Evolutionary conservation across 177 flowering plant species (phyloP).

Genomic region (Vitis hybrid): DNA sequence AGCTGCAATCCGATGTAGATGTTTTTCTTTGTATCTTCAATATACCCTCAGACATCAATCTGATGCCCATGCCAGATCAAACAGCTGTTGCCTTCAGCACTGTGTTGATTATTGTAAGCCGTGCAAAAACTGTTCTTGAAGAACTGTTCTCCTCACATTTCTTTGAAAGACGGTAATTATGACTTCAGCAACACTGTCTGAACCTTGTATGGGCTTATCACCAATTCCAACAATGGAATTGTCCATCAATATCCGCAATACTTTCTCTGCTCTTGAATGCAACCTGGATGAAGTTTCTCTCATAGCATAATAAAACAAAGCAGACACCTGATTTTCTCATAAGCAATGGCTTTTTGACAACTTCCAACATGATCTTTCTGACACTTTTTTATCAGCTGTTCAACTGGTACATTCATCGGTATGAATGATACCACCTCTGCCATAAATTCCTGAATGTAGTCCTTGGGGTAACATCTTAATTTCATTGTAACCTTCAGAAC

Average conservation of each 20-base stretch:
- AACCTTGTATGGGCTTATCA: conserved; percentile 44
- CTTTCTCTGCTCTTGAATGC: conserved; percentile 68
- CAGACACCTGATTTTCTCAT: conserved; percentile 61
- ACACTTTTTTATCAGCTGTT: conserved; percentile 64
- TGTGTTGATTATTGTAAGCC: too few species aligned
- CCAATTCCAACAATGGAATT: conserved; percentile 36
- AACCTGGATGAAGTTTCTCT: conserved; percentile 67
- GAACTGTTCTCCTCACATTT: too few species aligned
- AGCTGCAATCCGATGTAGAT: too few species aligned
- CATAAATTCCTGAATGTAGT: conserved; percentile 82
- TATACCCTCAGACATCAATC: too few species aligned
- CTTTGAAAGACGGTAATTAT: too few species aligned
- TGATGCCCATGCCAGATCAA: too few species aligned
- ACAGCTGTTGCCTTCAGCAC: too few species aligned
- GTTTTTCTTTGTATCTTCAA: too few species aligned
- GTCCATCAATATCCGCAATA: conserved; percentile 31
- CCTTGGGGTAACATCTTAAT: conserved; percentile 75
- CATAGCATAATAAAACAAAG: conserved; percentile 60
- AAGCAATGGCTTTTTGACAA: conserved; percentile 49
- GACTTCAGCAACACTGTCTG: too few species aligned
- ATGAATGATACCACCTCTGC: conserved; percentile 76
- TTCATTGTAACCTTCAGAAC: conserved; percentile 36
- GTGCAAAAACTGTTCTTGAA: too few species aligned
- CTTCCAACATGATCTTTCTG: conserved; percentile 57
- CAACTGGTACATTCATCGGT: conserved; percentile 66